Base-by-base conservation (phyloP, 139 green algal genomes). In the Chlamydomonas urium region DNA sequence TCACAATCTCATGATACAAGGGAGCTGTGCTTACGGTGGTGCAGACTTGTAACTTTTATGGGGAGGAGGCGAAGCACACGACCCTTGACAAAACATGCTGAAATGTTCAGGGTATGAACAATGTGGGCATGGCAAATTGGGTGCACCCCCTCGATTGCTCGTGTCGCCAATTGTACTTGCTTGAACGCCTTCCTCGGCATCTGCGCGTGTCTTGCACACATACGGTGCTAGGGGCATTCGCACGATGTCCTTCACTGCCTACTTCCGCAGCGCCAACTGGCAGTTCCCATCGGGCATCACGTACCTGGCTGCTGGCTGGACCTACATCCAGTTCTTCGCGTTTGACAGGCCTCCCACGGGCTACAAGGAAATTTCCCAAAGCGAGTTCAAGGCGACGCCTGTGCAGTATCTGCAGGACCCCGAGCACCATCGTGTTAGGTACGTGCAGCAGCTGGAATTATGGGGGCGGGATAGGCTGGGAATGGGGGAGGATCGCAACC, bases 371-470 rank as follows among this genome's bases (percentile, higher is more conserved):
- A 63, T 63, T 21, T 36, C n/a, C 6, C 17, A 21, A 10, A 21
- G 17, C 29, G 53, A 63, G 26, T 63, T 63, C 26, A 63, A 63
- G 53, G 53, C 53, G 26, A 63, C 53, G 10, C 53, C 53, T 14
- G 53, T 63, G 10, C 53, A 63, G 53, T 63, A 63, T 33, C 19
- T 63, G 53, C 53, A 63, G 26, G 10, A 14, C 29, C 17, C 21
- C 17, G 53, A 63, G 26, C 53, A 63, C 26, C 53, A 63, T 63
- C 53, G 53, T 36, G n/a, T 63, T 5, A 63, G 21, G 53, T 63
- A 26, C 21, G 53, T 63, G 21, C 45, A 26, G 17, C 45, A 56
- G 17, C 45, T 56, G 45, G 21, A 26, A 56, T 56, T 21, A 56
- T 56, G 21, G 14, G 14, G 14, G 42, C 42, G 42, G 10, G 8